phyloP scores from a whole-genome alignment of 148 eudicot genomes.

The Rhododendron kiyosumense region DNA sequence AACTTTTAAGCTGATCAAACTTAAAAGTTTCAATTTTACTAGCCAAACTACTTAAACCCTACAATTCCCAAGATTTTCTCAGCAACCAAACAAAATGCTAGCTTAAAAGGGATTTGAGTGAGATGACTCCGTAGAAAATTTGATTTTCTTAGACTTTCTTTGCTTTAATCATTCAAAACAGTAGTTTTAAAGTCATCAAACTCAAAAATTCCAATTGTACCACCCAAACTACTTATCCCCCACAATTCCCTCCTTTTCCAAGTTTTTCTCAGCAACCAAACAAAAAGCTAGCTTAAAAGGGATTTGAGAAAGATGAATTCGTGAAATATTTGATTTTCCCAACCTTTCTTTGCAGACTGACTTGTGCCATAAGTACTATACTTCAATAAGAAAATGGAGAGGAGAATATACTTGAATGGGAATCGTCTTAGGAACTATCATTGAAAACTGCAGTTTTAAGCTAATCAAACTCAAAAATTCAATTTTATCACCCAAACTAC shows the following conservation, averaged over 20 bases:
- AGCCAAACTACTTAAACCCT: neutral
- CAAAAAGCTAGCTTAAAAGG: too few species aligned
- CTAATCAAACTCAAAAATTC: too few species aligned
- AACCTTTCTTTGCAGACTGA: too few species aligned
- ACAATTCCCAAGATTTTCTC: neutral
- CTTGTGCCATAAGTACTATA: too few species aligned
- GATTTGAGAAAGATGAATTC: too few species aligned
- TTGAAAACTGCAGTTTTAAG: neutral
- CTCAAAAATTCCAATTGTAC: neutral
- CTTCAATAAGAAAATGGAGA: too few species aligned
- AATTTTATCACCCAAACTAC: neutral
- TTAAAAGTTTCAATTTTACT: neutral
- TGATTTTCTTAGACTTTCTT: neutral
- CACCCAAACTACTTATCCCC: neutral
- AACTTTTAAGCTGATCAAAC: neutral
- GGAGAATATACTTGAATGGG: too few species aligned
- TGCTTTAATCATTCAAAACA: neutral
- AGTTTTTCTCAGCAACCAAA: too few species aligned
- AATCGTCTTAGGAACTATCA: slow-evolving; percentile 31
- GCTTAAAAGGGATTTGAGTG: neutral
- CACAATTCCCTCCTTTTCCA: neutral
- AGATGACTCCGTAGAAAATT: neutral
- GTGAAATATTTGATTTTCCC: neutral
- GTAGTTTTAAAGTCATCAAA: too few species aligned
- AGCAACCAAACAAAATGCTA: neutral